Base-by-base conservation (phyloP, 1,139 yeast genomes). In the Scheffersomyces lignicola region DNA sequence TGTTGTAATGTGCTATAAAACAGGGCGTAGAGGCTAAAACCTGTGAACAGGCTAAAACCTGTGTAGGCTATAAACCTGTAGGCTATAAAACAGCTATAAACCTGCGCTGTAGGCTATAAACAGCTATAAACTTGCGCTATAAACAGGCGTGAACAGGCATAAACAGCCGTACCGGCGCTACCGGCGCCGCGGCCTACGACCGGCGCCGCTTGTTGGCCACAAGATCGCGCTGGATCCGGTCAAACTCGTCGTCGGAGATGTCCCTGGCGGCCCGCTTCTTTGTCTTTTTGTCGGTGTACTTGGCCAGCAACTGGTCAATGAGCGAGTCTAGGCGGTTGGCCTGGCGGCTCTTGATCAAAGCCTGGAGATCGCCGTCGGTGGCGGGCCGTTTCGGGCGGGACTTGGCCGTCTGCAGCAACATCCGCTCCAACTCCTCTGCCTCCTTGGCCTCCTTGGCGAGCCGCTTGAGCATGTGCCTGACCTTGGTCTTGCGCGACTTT, bases 361-460 rank as follows among this genome's bases (percentile, higher is more conserved):
- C 67, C 31, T 67, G 65, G 37, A 82, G 62, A 35, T 77, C 81
- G 29, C 54, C 62, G 37, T 73, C 77, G 8, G 56, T 61, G 20
- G 49, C 44, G 29, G 47, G 44, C 14, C 52, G 43, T 30, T 60
- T 58, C 6, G 5, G 6, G 24, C 64, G 56, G 15, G 15, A 17
- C 39, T 59, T 56, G 7, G 38, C 35, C 35, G 65, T 69, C 33
- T 59, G 62, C 25, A 74, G 70, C 24, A 83, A 58, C 46, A 69
- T 65, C 41, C 66, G 62, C 43, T 80, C 77, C 47, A 80, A 59
- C 45, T 70, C 74, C 40, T 76, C 83, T 0, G 94, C 95, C 49
- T 83, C 87, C 39, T 69, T 64, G 4, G 87, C 86, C 50, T 83
- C 92, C 46, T 67, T 70, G 14, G 72, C 71, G 32, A 79, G 62